Percentiles rank a stretch among this genome's conserved stretches.
Evolutionary conservation across 2,329 filamentous ascomycete genomes (phyloP).

Genomic region (Xylaria sp.): DNA sequence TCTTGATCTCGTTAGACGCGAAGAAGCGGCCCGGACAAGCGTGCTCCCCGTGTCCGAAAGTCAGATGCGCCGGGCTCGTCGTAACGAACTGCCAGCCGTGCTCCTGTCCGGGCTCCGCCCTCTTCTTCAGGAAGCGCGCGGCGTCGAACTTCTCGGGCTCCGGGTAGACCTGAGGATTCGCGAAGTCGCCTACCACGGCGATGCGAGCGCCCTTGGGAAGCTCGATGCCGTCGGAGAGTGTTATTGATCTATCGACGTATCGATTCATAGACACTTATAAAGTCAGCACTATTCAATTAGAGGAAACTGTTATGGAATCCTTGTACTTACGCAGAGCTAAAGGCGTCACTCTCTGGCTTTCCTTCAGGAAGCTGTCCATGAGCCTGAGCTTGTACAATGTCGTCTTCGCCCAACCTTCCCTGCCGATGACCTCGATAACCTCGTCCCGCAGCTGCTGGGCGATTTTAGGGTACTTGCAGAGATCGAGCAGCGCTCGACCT

Average conservation of each 20-base stretch:
- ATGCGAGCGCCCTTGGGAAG: slow-evolving; percentile 47
- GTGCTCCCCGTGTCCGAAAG: slow-evolving; percentile 57
- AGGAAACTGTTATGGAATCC: background rate
- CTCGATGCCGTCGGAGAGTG: slow-evolving; percentile 47
- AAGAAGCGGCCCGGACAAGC: slow-evolving; percentile 50
- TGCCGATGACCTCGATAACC: slow-evolving; percentile 51
- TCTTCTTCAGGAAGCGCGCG: slow-evolving; percentile 47
- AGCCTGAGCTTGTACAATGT: slow-evolving; percentile 52
- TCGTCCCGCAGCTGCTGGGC: slow-evolving; percentile 59
- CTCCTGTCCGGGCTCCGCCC: slow-evolving; percentile 48
- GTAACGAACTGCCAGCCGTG: slow-evolving; percentile 54
- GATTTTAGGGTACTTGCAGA: slow-evolving; percentile 58
- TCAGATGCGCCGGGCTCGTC: slow-evolving; percentile 48
- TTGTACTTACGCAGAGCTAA: slow-evolving; percentile 44
- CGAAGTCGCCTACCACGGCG: slow-evolving; percentile 47
- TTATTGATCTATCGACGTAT: slow-evolving; percentile 44
- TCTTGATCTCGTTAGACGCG: slow-evolving; percentile 44
- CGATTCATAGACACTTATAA: slow-evolving; percentile 49
- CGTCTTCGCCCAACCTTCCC: slow-evolving; percentile 51
- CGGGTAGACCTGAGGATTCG: slow-evolving; percentile 45
- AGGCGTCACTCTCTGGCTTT: slow-evolving; percentile 51
- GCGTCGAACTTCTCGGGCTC: slow-evolving; percentile 49
- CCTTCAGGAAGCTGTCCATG: slow-evolving; percentile 57
- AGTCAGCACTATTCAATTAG: slow-evolving; percentile 7
- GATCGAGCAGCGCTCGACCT: slow-evolving; percentile 56